Percentiles rank a stretch among this genome's conserved stretches.
Evolutionary conservation across 441 rosid species (phyloP).

Genomic region (Populus hybrid): DNA sequence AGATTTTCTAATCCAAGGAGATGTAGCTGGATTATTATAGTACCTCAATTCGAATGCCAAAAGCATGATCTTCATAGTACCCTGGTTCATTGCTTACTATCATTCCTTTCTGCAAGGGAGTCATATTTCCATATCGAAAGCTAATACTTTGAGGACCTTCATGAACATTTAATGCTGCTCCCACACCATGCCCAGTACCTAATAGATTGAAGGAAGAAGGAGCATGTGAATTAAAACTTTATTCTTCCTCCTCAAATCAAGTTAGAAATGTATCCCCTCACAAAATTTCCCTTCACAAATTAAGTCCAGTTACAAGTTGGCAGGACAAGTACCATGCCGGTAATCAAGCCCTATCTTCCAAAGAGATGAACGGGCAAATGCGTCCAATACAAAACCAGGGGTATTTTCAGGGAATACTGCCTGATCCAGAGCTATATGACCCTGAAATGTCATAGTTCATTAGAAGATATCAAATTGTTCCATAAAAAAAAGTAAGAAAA

Average conservation of each 20-base stretch:
- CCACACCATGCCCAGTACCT: conserved; percentile 99
- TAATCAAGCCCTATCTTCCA: conserved; percentile 99
- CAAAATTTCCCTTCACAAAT: background rate
- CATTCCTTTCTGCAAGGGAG: conserved; percentile 85
- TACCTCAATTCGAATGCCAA: conserved; percentile 98
- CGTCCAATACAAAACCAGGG: conserved; percentile 91
- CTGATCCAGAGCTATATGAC: conserved; percentile 96
- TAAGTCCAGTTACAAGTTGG: conserved; percentile 14
- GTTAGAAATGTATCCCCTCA: background rate
- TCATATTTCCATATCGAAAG: conserved; percentile 80
- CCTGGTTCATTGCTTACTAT: conserved; percentile 99
- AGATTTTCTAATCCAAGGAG: background rate
- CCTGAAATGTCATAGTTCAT: conserved; percentile 43
- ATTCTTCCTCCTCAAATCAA: background rate
- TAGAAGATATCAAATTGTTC: conserved; percentile 1
- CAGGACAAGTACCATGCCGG: conserved; percentile 67
- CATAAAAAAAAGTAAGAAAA: background rate
- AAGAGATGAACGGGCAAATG: conserved; percentile 84
- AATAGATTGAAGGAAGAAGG: conserved; percentile 22
- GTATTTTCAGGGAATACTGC: conserved; percentile 92
- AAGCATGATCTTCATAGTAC: conserved; percentile 94
- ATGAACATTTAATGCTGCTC: conserved; percentile 95
- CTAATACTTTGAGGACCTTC: conserved; percentile 99
- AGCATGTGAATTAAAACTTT: conserved; percentile 8
- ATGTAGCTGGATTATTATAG: background rate